Conservation (phyloP, 768 basidiomycete species). For the Lentinula raphanica region DNA sequence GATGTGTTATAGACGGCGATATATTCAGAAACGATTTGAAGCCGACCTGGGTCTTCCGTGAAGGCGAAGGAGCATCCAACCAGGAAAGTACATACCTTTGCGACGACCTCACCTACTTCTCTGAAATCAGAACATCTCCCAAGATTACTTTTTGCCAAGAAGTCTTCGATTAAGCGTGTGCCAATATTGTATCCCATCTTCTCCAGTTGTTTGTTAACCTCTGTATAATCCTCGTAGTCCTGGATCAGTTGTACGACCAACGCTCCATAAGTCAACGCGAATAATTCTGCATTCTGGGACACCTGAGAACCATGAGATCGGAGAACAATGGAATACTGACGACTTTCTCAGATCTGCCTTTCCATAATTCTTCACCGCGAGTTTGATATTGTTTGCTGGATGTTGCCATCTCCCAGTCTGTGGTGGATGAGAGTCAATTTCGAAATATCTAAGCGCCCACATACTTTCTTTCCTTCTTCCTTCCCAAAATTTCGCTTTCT, state of each 20-base stretch:
- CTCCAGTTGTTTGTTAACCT: constrained; percentile 94
- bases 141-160: constrained; percentile 76
- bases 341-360: constrained; percentile 89
- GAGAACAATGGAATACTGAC: constrained; percentile 39
- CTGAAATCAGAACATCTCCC: constrained; percentile 91
- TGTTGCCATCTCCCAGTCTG: constrained; percentile 50
- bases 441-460: neutral
- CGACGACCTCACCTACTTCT: constrained; percentile 92
- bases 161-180: constrained; percentile 93
- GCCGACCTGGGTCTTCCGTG: constrained; percentile 64
- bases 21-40: constrained; percentile 98
- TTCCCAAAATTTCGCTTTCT: neutral
- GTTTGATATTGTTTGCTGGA: constrained; percentile 80
- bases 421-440: neutral
- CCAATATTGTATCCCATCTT: constrained; percentile 99
- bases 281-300: constrained; percentile 90
- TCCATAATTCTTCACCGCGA: constrained; percentile 95
- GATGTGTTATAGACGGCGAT: constrained; percentile 75
- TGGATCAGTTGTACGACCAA: constrained; percentile 98
- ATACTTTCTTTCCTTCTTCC: neutral
- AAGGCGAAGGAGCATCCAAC: neutral
- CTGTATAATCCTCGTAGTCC: constrained; percentile 96
- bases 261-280: constrained; percentile 94
- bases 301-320: constrained; percentile 15
- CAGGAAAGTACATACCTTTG: constrained; percentile 61